Base-by-base conservation (phyloP, 2,329 filamentous ascomycete species). In the Clathrospora elynae region DNA sequence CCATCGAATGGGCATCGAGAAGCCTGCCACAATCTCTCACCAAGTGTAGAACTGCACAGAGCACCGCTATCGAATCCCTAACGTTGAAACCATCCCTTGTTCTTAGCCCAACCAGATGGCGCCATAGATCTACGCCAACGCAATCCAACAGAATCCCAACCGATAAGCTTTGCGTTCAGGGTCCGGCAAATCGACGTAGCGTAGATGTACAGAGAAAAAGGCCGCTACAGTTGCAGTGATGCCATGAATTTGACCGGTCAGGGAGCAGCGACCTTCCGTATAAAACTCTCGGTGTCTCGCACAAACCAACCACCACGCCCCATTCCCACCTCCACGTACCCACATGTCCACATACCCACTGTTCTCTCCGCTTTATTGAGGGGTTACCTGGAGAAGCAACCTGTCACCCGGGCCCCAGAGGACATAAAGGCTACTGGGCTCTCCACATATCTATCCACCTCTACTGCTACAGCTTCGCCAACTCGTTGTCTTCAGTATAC, bases 241-340 rank as follows among this genome's bases (percentile, higher is more conserved):
- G 18, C 42, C 31, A 43, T 48, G 51, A 51, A 29, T 47, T 35
- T 48, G 53, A n/a, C 17, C 28, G 19, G 14, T 20, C 25, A 28
- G 31, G 23, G 9, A 42, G 29, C 31, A 35, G 43, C 18, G 19
- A 23, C n/a, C 13, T 40, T 36, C 8, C 37, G 42, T 64, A 64
- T 61, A 62, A 58, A 58, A 46, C 35, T 35, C 41, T 45, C 18
- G 31, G 35, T 26, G 22, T 46, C 25, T 39, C 38, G 51, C 49
- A 47, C 32, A 47, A 44, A 43, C 49, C 41, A 45, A 53, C 50
- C 39, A 45, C 37, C 48, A 41, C 42, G 44, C 43, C 29, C 30
- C 22, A 49, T 51, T 53, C 31, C 55, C 50, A 58, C 59, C 57
- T 62, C 62, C 64, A 55, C 59, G 48, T 28, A 42, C 17, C 39